Evolutionary conservation across 1,139 yeast genomes (phyloP).

Genomic region (Zygoascus hellenicus): DNA sequence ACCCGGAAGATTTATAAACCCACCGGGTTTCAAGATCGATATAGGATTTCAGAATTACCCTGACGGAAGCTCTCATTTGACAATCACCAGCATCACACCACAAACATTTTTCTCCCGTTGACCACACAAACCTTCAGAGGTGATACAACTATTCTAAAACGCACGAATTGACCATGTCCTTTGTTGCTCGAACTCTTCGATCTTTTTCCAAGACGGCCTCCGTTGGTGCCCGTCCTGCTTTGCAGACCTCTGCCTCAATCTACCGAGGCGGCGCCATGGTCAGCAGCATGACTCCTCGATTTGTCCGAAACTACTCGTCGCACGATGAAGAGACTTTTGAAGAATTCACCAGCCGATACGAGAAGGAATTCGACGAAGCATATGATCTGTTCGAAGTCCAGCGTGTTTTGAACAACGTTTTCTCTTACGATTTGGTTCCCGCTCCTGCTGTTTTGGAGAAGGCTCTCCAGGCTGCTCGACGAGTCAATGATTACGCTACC

Average conservation of each 20-base stretch:
- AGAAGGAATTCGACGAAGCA: conserved; percentile 95
- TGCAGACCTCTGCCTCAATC: conserved; percentile 2
- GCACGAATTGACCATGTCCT: conserved; percentile 1
- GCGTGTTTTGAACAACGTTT: conserved; percentile 90
- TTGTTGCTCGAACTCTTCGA: conserved; percentile 6
- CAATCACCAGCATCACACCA: conserved; percentile 1
- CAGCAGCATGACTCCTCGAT: conserved; percentile 2
- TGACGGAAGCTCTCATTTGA: conserved; percentile 2
- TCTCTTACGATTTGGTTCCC: conserved; percentile 97
- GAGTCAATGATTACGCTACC: conserved; percentile 97
- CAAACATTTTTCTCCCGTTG: neutral
- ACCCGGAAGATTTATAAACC: neutral
- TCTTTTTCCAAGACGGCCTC: conserved; percentile 1
- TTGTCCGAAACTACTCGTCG: conserved; percentile 60
- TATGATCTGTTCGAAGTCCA: conserved; percentile 97
- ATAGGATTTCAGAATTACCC: neutral
- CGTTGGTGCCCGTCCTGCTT: neutral
- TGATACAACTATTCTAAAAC: neutral
- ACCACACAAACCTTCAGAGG: neutral
- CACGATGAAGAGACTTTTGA: conserved; percentile 89
- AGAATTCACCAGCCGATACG: conserved; percentile 83
- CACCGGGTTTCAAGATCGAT: neutral
- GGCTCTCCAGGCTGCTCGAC: conserved; percentile 97
- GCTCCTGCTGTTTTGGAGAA: conserved; percentile 94
- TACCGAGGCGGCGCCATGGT: neutral